phyloP scores from a whole-genome alignment of 768 basidiomycete genomes.

The Amanita molliuscula region DNA sequence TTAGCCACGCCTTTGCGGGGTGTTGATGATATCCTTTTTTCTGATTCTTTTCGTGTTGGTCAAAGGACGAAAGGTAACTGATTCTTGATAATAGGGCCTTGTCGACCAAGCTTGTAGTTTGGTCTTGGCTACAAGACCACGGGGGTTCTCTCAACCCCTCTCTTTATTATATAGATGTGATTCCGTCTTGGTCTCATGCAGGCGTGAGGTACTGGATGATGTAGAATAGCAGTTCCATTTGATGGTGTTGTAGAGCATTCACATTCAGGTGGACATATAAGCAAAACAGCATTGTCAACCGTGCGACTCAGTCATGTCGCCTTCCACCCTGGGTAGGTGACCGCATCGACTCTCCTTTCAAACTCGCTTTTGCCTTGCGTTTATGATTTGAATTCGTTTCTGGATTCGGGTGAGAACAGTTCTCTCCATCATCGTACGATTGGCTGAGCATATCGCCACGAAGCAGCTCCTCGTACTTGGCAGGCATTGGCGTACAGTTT shows the following conservation, averaged over 20 bases:
- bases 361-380: conserved; percentile 18
- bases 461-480: conserved; percentile 34
- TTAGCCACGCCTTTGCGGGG: conserved; percentile 40
- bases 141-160: too few species aligned
- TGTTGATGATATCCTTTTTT: conserved; percentile 39
- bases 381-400: conserved; percentile 5
- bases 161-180: too few species aligned
- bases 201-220: too few species aligned
- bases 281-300: background rate
- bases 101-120: too few species aligned
- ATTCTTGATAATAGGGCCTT: background rate
- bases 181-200: too few species aligned
- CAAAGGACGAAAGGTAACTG: background rate
- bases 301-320: conserved; percentile 37
- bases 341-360: conserved; percentile 30
- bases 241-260: too few species aligned
- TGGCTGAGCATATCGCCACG: background rate
- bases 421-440: background rate
- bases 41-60: conserved; percentile 20
- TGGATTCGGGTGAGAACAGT: background rate
- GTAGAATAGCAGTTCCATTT: too few species aligned
- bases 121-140: too few species aligned
- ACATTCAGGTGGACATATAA: too few species aligned
- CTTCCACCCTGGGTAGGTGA: conserved; percentile 56
- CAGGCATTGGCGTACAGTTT: conserved; percentile 44